Percentiles rank a stretch among this genome's conserved stretches.
Conservation (phyloP, 2,329 filamentous ascomycete species). For the Botryotinia convoluta region DNA sequence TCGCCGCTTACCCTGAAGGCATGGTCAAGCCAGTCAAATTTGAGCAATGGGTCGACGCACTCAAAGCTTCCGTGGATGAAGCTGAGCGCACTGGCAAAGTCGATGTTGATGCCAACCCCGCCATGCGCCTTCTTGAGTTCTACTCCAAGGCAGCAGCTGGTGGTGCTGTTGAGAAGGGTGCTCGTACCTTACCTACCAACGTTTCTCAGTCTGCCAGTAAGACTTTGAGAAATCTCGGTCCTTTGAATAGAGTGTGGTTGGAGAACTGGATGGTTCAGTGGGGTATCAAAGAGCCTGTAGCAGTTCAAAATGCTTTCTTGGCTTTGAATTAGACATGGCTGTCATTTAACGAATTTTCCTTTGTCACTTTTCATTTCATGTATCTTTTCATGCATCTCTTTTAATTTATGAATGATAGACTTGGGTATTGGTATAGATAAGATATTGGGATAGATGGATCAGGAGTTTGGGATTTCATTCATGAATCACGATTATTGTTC, state of each 20-base stretch:
- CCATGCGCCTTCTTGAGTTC: slow-evolving; percentile 52
- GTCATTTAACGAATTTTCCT: neutral
- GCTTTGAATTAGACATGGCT: slow-evolving; percentile 10
- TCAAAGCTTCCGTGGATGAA: slow-evolving; percentile 43
- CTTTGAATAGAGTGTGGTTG: slow-evolving; percentile 47
- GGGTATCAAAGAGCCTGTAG: slow-evolving; percentile 34
- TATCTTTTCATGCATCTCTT: neutral
- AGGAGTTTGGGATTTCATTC: slow-evolving; percentile 11
- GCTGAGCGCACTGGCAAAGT: slow-evolving; percentile 36
- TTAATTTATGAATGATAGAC: neutral
- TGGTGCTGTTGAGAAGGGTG: slow-evolving; percentile 35
- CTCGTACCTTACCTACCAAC: slow-evolving; percentile 10
- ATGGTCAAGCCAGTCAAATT: slow-evolving; percentile 44
- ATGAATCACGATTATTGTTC: neutral
- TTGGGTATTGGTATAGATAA: slow-evolving; percentile 13
- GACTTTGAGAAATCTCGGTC: slow-evolving; percentile 43
- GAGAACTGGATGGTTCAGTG: slow-evolving; percentile 50
- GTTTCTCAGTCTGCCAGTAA: slow-evolving; percentile 39
- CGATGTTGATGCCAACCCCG: slow-evolving; percentile 49
- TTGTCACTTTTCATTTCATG: neutral
- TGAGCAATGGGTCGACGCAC: slow-evolving; percentile 45
- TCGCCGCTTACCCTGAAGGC: slow-evolving; percentile 42
- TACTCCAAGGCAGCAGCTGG: slow-evolving; percentile 44
- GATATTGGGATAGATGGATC: slow-evolving; percentile 1
- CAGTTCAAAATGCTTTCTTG: neutral